Conservation (phyloP, 345 rosid genomes). For the Salix viminalis region DNA sequence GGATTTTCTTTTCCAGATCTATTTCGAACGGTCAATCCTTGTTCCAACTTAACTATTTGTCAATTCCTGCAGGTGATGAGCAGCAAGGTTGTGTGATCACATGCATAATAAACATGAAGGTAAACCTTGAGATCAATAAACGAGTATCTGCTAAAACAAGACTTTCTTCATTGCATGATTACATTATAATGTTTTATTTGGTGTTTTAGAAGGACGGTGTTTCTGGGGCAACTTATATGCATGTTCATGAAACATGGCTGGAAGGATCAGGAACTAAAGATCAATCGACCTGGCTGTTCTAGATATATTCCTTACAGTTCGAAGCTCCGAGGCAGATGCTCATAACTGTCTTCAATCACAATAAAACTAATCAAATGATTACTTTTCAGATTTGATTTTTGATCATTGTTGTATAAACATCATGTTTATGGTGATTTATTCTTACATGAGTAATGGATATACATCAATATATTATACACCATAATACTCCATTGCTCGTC, state of each 20-base stretch:
- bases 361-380: not conserved
- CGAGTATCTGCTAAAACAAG: not conserved
- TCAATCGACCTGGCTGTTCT: conserved; percentile 41
- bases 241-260: conserved; percentile 69
- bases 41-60: not conserved
- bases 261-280: conserved; percentile 44
- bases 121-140: conserved; percentile 15
- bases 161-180: not conserved
- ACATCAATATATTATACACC: no score
- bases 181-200: conserved; percentile 18
- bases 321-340: not conserved
- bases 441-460: not conserved
- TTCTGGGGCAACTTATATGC: conserved; percentile 45
- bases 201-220: conserved; percentile 36
- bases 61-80: conserved; percentile 48
- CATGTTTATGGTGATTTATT: not conserved
- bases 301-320: not conserved
- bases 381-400: not conserved
- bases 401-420: not conserved
- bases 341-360: not conserved
- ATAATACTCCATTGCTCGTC: no score
- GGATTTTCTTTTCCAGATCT: no score
- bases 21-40: no score
- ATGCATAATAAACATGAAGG: conserved; percentile 49
- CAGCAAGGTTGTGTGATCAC: conserved; percentile 54